phyloP scores from a whole-genome alignment of 2,329 filamentous ascomycete genomes.

The Cladosporium sp. region DNA sequence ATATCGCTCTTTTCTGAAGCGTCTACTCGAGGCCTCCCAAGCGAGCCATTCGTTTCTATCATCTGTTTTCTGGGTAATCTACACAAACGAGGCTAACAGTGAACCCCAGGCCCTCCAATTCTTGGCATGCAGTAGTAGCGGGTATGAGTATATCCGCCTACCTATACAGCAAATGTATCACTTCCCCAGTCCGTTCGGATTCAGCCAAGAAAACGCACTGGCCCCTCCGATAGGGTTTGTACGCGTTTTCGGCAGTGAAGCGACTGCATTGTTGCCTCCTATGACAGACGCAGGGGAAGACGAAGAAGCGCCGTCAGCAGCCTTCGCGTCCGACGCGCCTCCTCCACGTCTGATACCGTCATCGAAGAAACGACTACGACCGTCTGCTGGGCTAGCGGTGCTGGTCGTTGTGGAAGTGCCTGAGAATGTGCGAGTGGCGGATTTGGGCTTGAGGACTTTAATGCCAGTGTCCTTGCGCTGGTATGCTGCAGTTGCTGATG shows the following conservation, averaged over 20 bases:
- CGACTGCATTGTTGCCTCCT: neutral
- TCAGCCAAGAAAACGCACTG: conserved; percentile 92
- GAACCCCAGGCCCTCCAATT: too few relatives aligned
- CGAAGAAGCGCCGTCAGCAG: conserved; percentile 8
- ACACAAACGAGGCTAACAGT: neutral
- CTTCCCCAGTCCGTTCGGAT: conserved; percentile 31
- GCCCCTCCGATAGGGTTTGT: conserved; percentile 87
- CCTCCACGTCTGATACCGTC: conserved; percentile 38
- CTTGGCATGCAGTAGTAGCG: too few relatives aligned
- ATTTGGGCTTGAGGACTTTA: conserved; percentile 85
- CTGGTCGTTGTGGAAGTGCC: conserved; percentile 34
- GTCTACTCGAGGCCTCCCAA: too few relatives aligned
- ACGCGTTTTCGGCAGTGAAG: conserved; percentile 27
- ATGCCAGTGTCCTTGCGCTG: conserved; percentile 70
- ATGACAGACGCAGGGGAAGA: conserved; percentile 2
- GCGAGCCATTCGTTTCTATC: neutral
- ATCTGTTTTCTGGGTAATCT: conserved; percentile 1
- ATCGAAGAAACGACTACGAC: conserved; percentile 40
- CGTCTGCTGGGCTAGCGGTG: conserved; percentile 18
- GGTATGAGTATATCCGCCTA: too few relatives aligned
- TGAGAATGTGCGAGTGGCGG: conserved; percentile 45
- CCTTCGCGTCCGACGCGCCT: conserved; percentile 8
- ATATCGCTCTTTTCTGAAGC: neutral
- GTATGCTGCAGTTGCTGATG: conserved; percentile 56
- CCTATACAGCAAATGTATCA: neutral